Conservation (phyloP, 768 basidiomycete genomes). For the Auriscalpium orientale region DNA sequence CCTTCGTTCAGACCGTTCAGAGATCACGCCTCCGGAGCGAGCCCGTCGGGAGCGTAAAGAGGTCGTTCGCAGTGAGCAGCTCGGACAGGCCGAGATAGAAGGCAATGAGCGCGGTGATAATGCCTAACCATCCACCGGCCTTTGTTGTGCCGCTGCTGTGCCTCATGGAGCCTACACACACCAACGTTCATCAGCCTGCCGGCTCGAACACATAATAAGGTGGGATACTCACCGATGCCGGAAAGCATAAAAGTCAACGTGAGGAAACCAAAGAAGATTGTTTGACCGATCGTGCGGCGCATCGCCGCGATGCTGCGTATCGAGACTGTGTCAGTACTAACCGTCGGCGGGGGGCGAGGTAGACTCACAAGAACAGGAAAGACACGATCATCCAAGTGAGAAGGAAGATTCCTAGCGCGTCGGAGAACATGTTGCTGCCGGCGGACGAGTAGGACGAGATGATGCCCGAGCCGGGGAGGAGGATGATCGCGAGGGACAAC, state of each 20-base stretch:
- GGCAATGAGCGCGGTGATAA: constrained; percentile 39
- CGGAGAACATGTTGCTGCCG: constrained; percentile 30
- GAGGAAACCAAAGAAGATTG: constrained; percentile 47
- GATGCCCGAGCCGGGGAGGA: constrained; percentile 66
- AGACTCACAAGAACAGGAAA: constrained; percentile 54
- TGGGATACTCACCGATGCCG: constrained; percentile 26
- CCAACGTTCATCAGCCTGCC: too few species aligned
- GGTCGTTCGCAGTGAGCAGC: constrained; percentile 30
- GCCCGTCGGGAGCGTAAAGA: constrained; percentile 35
- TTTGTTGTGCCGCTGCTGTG: constrained; percentile 12
- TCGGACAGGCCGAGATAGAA: constrained; percentile 39
- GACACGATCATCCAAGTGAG: constrained; percentile 70
- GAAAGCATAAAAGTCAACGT: constrained; percentile 45
- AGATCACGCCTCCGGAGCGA: too few species aligned
- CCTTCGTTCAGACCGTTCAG: too few species aligned
- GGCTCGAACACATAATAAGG: neutral
- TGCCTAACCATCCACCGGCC: constrained; percentile 39
- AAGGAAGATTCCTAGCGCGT: constrained; percentile 70
- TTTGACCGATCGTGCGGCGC: constrained; percentile 41
- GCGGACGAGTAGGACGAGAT: constrained; percentile 37
- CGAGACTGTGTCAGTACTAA: neutral
- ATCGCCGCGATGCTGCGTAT: constrained; percentile 38
- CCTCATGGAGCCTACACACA: too few species aligned
- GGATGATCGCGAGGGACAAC: constrained; percentile 72
- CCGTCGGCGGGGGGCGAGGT: neutral